A percentile compares a stretch with the other conserved stretches of the same genome.
phyloP scores from a whole-genome alignment of 176 grass and related monocot genomes.

The Tuctoria greenei region DNA sequence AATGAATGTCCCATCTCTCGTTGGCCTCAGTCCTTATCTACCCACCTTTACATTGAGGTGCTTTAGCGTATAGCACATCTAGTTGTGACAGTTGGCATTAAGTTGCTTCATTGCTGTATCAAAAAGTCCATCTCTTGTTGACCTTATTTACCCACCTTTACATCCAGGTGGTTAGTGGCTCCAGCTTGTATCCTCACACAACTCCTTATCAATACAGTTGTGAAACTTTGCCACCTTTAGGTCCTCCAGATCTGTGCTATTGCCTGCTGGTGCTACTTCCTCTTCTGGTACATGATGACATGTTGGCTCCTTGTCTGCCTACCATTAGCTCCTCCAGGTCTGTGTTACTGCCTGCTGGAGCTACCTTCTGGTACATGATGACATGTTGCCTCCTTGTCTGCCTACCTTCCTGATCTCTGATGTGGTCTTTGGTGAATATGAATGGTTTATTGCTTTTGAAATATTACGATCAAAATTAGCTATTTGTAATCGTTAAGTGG shows the following conservation, averaged over 20 bases:
- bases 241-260: neutral
- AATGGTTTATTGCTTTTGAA: neutral
- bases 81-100: too few species aligned
- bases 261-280: neutral
- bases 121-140: conserved; percentile 3
- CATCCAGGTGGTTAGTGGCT: neutral
- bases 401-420: conserved; percentile 12
- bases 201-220: neutral
- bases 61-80: too few species aligned
- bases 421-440: neutral
- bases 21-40: too few species aligned
- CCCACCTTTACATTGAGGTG: too few species aligned
- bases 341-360: neutral
- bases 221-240: neutral
- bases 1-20: too few species aligned
- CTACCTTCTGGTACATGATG: neutral
- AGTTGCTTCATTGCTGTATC: neutral
- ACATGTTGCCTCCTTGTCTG: neutral
- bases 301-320: neutral
- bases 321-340: neutral
- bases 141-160: neutral
- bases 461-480: neutral
- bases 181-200: conserved; percentile 2
- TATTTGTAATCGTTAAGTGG: neutral
- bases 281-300: neutral